Conservation (phyloP, 176 grass and related monocot species). For the Aegilops umbellulata region DNA sequence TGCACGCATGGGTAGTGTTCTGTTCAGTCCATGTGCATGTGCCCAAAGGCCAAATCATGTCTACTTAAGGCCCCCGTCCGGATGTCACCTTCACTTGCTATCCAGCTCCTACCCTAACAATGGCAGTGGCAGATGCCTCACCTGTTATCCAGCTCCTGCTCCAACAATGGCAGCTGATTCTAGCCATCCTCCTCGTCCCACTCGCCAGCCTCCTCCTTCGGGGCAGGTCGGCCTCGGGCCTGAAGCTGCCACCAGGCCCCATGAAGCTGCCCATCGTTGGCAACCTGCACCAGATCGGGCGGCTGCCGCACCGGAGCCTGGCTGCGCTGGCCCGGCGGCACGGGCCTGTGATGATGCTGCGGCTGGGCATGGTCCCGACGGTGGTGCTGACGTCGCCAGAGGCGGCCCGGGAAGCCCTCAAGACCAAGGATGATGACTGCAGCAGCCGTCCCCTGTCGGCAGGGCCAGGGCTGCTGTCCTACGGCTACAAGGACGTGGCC, state of each 20-base stretch:
- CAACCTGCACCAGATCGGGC: conserved; percentile 64
- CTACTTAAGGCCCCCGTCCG: too few species aligned
- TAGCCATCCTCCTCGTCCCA: conserved; percentile 25
- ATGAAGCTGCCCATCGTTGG: conserved; percentile 57
- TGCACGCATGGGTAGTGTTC: too few species aligned
- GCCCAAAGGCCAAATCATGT: too few species aligned
- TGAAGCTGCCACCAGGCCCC: conserved; percentile 52
- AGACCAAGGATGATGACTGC: conserved; percentile 49
- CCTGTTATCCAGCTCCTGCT: not conserved
- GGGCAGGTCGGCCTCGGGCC: conserved; percentile 1
- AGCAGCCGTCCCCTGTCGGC: conserved; percentile 64
- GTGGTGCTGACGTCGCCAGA: conserved; percentile 61
- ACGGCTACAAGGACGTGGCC: conserved; percentile 21
- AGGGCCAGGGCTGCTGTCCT: conserved; percentile 35
- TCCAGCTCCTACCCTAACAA: not conserved
- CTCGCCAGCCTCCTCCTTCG: not conserved
- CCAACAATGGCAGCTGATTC: not conserved
- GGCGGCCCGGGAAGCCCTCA: conserved; percentile 58
- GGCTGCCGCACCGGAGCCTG: conserved; percentile 65
- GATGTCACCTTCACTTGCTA: too few species aligned
- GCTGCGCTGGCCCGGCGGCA: conserved; percentile 49
- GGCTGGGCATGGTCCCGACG: conserved; percentile 57
- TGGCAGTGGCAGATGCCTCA: not conserved
- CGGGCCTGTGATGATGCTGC: conserved; percentile 57
- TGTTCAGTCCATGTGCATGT: too few species aligned